Conservation (phyloP, 2,329 filamentous ascomycete genomes). For the Onygenales sp. region DNA sequence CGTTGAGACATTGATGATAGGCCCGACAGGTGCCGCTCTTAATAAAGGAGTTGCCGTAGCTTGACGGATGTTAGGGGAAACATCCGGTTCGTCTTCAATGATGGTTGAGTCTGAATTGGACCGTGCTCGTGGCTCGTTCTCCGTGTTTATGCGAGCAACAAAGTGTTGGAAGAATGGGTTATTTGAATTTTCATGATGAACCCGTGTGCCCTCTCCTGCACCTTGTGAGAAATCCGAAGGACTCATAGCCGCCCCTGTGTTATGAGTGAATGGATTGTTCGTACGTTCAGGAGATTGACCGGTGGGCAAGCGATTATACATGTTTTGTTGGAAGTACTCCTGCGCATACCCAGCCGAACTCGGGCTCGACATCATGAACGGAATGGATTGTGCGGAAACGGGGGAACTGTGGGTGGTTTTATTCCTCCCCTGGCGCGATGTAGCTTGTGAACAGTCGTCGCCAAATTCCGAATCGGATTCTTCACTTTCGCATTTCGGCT, state of each 20-base stretch:
- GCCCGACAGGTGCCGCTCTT: conserved; percentile 8
- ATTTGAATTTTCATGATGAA: conserved; percentile 4
- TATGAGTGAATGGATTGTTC: conserved; percentile 30
- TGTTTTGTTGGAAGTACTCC: conserved; percentile 13
- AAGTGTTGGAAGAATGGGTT: conserved; percentile 17
- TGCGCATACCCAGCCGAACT: conserved; percentile 12
- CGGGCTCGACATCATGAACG: conserved; percentile 11
- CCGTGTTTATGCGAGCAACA: conserved; percentile 11
- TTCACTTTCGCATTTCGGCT: not conserved
- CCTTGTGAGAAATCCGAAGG: conserved; percentile 1
- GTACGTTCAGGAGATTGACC: conserved; percentile 32
- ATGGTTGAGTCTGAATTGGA: conserved; percentile 16
- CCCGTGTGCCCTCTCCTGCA: not conserved
- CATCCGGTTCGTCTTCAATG: conserved; percentile 20
- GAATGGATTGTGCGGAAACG: conserved; percentile 10
- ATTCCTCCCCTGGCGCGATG: not conserved
- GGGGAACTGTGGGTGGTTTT: conserved; percentile 10
- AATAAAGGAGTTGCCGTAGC: conserved; percentile 19
- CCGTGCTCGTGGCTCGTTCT: conserved; percentile 5
- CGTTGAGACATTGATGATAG: not conserved
- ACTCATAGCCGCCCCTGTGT: conserved; percentile 8
- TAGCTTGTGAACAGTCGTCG: not conserved
- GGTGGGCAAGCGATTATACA: not conserved
- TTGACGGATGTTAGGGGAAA: conserved; percentile 22
- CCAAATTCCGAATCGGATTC: not conserved